A percentile compares a stretch with the other conserved stretches of the same genome.
These are phyloP conservation scores for Lecanicillium sp. DNA, from an alignment of 2,329 filamentous ascomycete species.

Conservation along the genomic window DNA sequence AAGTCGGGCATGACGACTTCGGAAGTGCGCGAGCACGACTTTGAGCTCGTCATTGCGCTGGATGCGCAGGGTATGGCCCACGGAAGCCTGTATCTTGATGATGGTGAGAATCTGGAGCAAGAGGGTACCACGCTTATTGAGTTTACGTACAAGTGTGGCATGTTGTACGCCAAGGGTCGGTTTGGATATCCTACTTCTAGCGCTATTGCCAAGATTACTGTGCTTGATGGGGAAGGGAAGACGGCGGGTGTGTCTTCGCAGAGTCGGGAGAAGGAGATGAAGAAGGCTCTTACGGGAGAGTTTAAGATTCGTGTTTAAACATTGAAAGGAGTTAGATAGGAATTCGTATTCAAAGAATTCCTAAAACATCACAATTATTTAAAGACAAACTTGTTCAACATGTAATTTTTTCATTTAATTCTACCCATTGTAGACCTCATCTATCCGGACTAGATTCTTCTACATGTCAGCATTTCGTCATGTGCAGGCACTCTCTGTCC, in stretches of 20 bases:
- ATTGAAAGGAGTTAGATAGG: not conserved
- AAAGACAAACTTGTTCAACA: too few relatives aligned
- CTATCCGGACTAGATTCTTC: too few relatives aligned
- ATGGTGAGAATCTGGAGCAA: conserved; percentile 59
- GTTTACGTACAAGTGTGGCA: conserved; percentile 47
- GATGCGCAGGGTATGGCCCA: conserved; percentile 51
- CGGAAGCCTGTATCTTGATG: conserved; percentile 65
- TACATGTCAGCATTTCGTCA: too few relatives aligned
- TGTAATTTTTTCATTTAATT: too few relatives aligned
- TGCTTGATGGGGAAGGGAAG: conserved; percentile 27
- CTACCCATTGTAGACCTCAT: too few relatives aligned
- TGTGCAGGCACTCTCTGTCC: too few relatives aligned
- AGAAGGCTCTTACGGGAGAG: conserved; percentile 5
- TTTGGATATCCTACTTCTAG: conserved; percentile 41
- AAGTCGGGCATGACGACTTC: conserved; percentile 54
- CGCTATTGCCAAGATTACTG: conserved; percentile 35
- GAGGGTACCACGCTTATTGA: conserved; percentile 41
- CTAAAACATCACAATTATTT: too few relatives aligned
- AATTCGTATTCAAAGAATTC: not conserved
- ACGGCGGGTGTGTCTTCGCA: not conserved
- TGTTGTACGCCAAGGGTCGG: conserved; percentile 37
- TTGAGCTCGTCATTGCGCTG: conserved; percentile 63
- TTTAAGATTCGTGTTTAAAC: conserved; percentile 3
- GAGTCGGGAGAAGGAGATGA: conserved; percentile 1
- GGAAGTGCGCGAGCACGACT: conserved; percentile 54